Conservation (phyloP, 108 stramenopile genomes). For the Cyclotella sp. region DNA sequence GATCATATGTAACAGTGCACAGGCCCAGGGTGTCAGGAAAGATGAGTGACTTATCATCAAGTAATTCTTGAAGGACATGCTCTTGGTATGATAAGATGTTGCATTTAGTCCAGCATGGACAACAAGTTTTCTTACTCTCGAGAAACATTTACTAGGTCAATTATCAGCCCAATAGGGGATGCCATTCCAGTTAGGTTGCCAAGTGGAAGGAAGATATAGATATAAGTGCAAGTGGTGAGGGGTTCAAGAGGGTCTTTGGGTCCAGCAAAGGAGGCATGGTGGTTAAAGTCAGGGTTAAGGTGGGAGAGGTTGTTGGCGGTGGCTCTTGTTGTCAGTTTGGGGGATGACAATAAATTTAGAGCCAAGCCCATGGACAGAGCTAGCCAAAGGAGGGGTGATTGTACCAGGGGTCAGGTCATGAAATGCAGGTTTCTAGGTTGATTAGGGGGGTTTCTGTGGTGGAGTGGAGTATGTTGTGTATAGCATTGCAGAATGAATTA, state of each 20-base stretch:
- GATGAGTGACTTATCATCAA: no score
- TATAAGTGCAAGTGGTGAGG: not conserved
- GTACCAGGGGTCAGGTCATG: not conserved
- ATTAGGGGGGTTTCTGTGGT: not conserved
- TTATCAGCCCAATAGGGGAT: not conserved
- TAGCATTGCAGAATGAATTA: no score
- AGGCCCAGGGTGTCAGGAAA: no score
- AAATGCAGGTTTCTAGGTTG: not conserved
- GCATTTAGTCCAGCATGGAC: no score
- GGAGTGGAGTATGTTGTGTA: not conserved
- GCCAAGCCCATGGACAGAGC: not conserved
- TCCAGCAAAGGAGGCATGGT: no score
- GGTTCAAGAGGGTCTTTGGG: not conserved
- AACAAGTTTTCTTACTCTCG: no score
- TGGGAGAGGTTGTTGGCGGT: not conserved
- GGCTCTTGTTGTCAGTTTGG: not conserved
- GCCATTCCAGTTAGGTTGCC: no score
- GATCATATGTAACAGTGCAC: no score
- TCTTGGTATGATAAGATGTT: no score
- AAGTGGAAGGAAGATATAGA: no score
- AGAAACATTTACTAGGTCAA: no score
- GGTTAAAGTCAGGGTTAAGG: not conserved
- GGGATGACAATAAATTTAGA: constrained; percentile 6
- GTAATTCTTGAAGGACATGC: no score
- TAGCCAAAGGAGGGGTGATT: not conserved